Conservation (phyloP, 192 early-diverging fungal species). For the Mortierella hygrophila region DNA sequence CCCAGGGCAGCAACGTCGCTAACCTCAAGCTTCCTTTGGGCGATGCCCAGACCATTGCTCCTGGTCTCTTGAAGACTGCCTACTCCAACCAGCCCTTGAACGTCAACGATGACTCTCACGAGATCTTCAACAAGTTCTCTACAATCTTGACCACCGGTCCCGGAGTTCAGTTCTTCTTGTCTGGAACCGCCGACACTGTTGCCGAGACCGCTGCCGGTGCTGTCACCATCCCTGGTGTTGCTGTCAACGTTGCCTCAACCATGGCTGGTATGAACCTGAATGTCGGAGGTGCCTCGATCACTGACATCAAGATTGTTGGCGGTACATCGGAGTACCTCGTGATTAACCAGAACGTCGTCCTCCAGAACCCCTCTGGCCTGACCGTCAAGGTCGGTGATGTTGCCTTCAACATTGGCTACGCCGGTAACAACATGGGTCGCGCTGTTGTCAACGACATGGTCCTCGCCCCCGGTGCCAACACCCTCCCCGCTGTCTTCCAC, state of each 20-base stretch:
- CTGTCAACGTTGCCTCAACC: conserved; percentile 62
- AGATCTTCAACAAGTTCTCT: conserved; percentile 65
- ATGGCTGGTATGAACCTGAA: conserved; percentile 69
- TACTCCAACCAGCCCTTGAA: conserved; percentile 57
- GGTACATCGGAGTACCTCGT: conserved; percentile 61
- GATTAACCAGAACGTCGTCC: conserved; percentile 57
- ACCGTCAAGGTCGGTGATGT: conserved; percentile 65
- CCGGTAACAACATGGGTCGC: conserved; percentile 52
- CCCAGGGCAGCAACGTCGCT: conserved; percentile 43
- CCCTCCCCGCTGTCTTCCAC: conserved; percentile 58
- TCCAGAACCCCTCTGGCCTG: conserved; percentile 67
- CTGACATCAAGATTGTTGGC: conserved; percentile 64
- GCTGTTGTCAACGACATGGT: conserved; percentile 58
- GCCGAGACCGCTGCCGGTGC: conserved; percentile 69
- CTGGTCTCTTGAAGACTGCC: conserved; percentile 62
- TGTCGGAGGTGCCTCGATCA: conserved; percentile 60
- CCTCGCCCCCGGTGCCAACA: conserved; percentile 63
- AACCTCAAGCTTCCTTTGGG: conserved; percentile 47
- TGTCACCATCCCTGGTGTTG: conserved; percentile 64
- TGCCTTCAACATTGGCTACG: conserved; percentile 55
- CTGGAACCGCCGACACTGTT: conserved; percentile 65
- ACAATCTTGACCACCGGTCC: conserved; percentile 61
- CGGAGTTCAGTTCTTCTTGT: conserved; percentile 59
- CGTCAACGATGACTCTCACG: conserved; percentile 56
- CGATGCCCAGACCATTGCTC: conserved; percentile 53